These are phyloP conservation scores for Talaromyces atroroseus DNA, from an alignment of 2,329 filamentous ascomycete species.

Conservation along the genomic window DNA sequence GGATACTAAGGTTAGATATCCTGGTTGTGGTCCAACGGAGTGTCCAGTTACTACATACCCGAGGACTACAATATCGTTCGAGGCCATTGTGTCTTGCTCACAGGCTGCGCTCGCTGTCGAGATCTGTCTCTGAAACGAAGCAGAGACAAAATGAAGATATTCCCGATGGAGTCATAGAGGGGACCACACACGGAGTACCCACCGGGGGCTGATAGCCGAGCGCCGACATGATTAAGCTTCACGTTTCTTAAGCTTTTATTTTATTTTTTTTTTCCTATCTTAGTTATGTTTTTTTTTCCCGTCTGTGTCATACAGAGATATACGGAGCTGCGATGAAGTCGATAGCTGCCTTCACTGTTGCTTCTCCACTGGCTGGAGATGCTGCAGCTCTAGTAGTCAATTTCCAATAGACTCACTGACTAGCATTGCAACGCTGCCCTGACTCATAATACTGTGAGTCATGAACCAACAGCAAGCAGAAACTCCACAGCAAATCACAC, in stretches of 20 bases:
- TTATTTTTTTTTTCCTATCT: too few relatives aligned
- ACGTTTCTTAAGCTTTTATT: too few relatives aligned
- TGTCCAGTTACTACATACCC: neutral
- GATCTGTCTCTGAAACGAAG: neutral
- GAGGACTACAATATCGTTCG: slow-evolving; percentile 6
- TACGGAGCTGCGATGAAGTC: too few relatives aligned
- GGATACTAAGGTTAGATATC: neutral
- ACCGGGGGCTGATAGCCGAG: too few relatives aligned
- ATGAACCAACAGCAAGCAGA: neutral
- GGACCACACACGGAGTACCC: too few relatives aligned
- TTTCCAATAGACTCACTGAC: neutral
- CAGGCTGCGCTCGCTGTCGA: neutral
- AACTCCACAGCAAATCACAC: neutral
- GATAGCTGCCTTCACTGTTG: neutral
- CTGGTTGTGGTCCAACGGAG: neutral
- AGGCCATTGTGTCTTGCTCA: neutral
- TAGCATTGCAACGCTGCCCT: neutral
- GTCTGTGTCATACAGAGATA: too few relatives aligned
- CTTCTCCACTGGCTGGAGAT: neutral
- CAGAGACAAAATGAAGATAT: neutral
- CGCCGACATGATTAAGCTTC: too few relatives aligned
- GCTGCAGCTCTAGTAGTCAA: too few relatives aligned
- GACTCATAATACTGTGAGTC: neutral
- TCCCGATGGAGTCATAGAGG: neutral
- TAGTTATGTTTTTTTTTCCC: too few relatives aligned